Conservation (phyloP, 805 yeast genomes). For the Starmerella khaoyaiensis region DNA sequence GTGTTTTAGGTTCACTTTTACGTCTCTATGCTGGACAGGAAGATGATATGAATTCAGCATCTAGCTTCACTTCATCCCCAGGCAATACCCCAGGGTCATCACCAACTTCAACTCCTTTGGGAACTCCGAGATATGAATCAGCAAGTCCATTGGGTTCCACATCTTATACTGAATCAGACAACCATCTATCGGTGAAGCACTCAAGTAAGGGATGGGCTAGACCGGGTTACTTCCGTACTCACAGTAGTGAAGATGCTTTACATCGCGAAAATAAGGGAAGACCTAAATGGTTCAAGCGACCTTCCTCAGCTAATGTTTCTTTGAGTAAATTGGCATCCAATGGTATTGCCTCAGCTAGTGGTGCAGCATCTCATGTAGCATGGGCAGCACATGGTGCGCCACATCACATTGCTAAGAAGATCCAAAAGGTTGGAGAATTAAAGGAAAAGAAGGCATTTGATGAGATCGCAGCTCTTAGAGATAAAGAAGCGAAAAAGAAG, state of each 20-base stretch:
- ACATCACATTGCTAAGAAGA: not conserved
- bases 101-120: slow-evolving; percentile 6
- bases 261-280: slow-evolving; percentile 12
- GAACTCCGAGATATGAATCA: not conserved
- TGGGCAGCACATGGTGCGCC: slow-evolving; percentile 13
- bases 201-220: slow-evolving; percentile 13
- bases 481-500: slow-evolving; percentile 15
- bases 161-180: no score
- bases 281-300: slow-evolving; percentile 27
- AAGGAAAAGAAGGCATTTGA: slow-evolving; percentile 6
- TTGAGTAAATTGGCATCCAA: slow-evolving; percentile 18
- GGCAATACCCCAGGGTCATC: slow-evolving; percentile 8
- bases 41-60: slow-evolving; percentile 12
- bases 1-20: slow-evolving; percentile 69
- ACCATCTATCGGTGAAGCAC: no score
- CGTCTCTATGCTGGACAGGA: slow-evolving; percentile 41
- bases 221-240: slow-evolving; percentile 18
- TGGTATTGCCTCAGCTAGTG: slow-evolving; percentile 17
- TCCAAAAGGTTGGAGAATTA: not conserved
- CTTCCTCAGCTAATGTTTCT: slow-evolving; percentile 18
- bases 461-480: slow-evolving; percentile 1
- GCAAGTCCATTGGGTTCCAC: no score
- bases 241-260: slow-evolving; percentile 19
- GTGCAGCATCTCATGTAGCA: slow-evolving; percentile 21
- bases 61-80: slow-evolving; percentile 3